Percentiles rank a stretch among this genome's conserved stretches.
Evolutionary conservation across 2,329 filamentous ascomycete genomes (phyloP).

Genomic region (Aphanoascus verrucosus): DNA sequence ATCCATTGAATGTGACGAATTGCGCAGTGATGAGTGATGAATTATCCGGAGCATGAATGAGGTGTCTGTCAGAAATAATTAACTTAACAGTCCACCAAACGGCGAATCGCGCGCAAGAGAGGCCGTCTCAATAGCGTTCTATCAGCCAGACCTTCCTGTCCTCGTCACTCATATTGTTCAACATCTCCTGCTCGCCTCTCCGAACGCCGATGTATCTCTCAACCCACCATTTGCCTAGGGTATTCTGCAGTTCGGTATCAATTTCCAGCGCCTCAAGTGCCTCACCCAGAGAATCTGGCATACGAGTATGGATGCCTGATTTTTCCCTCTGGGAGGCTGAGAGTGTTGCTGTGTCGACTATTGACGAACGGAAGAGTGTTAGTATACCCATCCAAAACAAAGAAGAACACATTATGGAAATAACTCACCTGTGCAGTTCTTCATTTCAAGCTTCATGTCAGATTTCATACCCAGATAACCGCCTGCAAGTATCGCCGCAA

Average conservation of each 20-base stretch:
- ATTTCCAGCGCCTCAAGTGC: constrained; percentile 27
- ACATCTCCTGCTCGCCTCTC: constrained; percentile 24
- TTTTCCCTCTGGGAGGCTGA: constrained; percentile 22
- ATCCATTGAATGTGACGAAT: neutral
- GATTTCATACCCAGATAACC: constrained; percentile 15
- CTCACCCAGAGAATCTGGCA: constrained; percentile 29
- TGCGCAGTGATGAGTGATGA: neutral
- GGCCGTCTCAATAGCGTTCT: constrained; percentile 28
- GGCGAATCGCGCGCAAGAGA: no score
- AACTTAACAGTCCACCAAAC: no score
- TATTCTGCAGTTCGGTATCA: constrained; percentile 21
- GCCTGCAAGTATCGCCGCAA: constrained; percentile 19
- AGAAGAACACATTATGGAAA: neutral
- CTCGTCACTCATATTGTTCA: constrained; percentile 25
- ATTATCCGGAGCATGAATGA: no score
- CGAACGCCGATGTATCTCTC: constrained; percentile 26
- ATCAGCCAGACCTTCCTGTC: constrained; percentile 30
- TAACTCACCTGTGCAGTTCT: constrained; percentile 19
- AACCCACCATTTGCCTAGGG: constrained; percentile 24
- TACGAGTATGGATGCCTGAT: constrained; percentile 28
- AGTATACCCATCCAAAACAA: neutral
- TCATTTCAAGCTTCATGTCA: constrained; percentile 5
- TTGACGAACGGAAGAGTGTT: neutral
- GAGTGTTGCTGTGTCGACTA: constrained; percentile 29
- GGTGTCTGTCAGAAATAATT: no score